These are phyloP conservation scores for Adansonia rubrostipa DNA, from an alignment of 441 rosid genomes.

Conservation along the genomic window DNA sequence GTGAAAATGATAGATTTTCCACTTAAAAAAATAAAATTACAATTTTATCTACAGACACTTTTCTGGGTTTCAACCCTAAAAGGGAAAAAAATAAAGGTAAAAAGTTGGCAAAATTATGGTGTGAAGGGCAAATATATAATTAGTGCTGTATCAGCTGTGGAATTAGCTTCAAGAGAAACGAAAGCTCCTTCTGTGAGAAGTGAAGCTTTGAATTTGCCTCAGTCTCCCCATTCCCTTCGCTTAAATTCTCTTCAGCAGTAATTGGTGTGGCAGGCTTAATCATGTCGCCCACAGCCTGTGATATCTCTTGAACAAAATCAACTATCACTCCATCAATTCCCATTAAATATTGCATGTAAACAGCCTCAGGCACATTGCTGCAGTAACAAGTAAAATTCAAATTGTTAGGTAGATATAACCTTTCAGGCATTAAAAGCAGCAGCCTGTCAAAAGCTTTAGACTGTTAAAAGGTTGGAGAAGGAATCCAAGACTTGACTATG, in stretches of 20 bases:
- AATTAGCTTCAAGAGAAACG: conserved; percentile 87
- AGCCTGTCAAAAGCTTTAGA: background rate
- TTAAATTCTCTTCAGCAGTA: conserved; percentile 29
- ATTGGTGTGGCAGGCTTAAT: conserved; percentile 43
- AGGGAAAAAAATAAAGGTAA: background rate
- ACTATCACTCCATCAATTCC: conserved; percentile 88
- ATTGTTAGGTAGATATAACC: background rate
- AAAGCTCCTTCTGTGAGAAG: conserved; percentile 71
- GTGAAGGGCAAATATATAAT: background rate
- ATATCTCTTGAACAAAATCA: conserved; percentile 77
- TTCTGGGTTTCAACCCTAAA: background rate
- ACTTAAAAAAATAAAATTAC: conserved; percentile 7
- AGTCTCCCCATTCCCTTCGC: conserved; percentile 22
- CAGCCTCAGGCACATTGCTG: conserved; percentile 83
- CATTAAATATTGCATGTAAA: conserved; percentile 87
- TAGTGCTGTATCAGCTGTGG: conserved; percentile 71
- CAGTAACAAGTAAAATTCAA: conserved; percentile 1
- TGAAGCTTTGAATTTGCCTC: conserved; percentile 52
- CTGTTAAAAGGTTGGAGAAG: background rate
- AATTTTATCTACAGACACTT: conserved; percentile 19
- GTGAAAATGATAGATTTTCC: background rate
- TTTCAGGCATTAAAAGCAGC: background rate
- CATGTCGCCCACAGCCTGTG: conserved; percentile 65
- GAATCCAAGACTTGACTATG: background rate
- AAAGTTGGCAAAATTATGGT: background rate